Conservation (phyloP, 2,329 filamentous ascomycete genomes). For the Venturia asperata region DNA sequence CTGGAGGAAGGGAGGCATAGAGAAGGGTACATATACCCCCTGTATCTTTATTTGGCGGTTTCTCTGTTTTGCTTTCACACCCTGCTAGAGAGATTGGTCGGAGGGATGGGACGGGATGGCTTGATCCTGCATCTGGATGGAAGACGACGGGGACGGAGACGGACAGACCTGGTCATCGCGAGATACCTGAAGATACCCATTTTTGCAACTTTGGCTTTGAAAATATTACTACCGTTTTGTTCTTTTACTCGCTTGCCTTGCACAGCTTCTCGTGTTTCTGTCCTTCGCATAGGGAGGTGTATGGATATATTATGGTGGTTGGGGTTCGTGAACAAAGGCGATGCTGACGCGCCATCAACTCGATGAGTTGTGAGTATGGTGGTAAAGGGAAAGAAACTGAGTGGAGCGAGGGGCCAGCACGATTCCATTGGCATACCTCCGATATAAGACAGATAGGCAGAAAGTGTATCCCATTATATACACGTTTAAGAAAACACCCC, state of each 20-base stretch:
- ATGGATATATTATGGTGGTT: too few species aligned
- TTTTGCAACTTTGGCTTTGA: slow-evolving; percentile 3
- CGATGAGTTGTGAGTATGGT: not conserved
- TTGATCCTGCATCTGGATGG: not conserved
- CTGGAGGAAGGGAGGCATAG: not conserved
- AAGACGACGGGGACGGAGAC: not conserved
- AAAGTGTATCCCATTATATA: not conserved
- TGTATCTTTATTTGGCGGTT: not conserved
- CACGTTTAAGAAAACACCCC: not conserved
- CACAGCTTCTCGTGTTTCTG: not conserved
- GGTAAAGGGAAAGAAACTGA: not conserved
- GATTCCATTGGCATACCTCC: not conserved
- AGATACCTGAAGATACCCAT: slow-evolving; percentile 13
- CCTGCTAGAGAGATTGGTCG: not conserved
- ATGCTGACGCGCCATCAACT: not conserved
- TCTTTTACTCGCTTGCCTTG: not conserved
- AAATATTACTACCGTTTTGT: not conserved
- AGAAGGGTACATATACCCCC: not conserved
- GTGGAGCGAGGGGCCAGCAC: too few species aligned
- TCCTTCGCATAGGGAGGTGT: not conserved
- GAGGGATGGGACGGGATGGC: not conserved
- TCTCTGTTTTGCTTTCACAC: not conserved
- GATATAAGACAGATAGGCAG: not conserved
- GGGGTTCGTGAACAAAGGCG: too few species aligned
- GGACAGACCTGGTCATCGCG: not conserved